Base-by-base conservation (phyloP, 768 basidiomycete species). In the Leccinum broughii region DNA sequence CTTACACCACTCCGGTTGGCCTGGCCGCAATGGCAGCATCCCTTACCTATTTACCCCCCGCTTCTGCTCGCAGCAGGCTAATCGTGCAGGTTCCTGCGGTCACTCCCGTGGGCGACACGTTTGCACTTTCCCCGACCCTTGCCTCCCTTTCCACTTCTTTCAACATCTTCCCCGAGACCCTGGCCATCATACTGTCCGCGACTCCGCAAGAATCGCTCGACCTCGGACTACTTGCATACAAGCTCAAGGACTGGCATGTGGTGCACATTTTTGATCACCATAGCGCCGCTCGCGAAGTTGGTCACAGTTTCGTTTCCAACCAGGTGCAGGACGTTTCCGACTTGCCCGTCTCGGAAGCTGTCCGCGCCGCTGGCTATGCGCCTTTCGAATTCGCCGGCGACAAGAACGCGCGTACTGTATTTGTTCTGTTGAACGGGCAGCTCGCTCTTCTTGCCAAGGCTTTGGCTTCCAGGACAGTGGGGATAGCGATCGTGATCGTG, bases 221-320 rank as follows among this genome's bases (percentile, higher is more conserved):
- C 67, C 83, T 93, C 57, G 84, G 94, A 3, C 68, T 83, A 28
- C 80, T 93, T 52, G 80, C 93, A n/a, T 95, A 95, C 78, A 81
- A 79, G 60, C 74, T 90, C 54, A 80, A 81, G 15, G 72, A 77
- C 20, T 82, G 77, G 46, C 92, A 96, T 73, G 86, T 92, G 58
- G 81, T 95, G 57, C 94, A 98, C 72, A 77, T 98, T 46, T 95
- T 98, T 70, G 95, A 98, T 74, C 92, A 96, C 66, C 82, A 91
- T 69, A 85, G 85, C 62, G 81, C 86, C 34, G 80, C 87, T 35
- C 87, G 96, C 26, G 94, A 98, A 75, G 77, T 84, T 35, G 85
- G 90, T 3, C 82, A 86, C 56, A 68, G 79, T 35, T 74, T 85
- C 39, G 66, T 74, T 28, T 79, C 80, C 9, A 57, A 81, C 2